These are phyloP conservation scores for Alternaria sp. DNA, from an alignment of 2,329 filamentous ascomycete species.

Conservation along the genomic window DNA sequence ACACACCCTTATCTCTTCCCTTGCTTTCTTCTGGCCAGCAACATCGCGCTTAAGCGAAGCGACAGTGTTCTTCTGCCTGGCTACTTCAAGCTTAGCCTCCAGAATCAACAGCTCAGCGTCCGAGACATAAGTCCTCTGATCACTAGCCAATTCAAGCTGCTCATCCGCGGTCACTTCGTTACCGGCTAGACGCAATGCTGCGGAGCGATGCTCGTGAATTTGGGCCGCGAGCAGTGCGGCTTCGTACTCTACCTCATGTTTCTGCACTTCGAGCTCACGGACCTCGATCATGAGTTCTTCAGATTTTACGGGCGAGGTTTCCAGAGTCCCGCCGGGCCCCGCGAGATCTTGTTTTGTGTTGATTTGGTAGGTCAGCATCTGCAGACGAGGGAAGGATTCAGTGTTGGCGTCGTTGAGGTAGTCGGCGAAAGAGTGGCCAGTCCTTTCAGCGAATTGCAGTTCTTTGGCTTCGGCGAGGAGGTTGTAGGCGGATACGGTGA, in stretches of 20 bases:
- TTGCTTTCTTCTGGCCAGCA: constrained; percentile 12
- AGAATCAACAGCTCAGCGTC: constrained; percentile 16
- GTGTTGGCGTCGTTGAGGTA: constrained; percentile 12
- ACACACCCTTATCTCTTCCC: constrained; percentile 13
- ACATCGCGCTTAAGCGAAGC: constrained; percentile 14
- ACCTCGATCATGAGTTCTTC: constrained; percentile 24
- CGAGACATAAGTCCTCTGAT: constrained; percentile 23
- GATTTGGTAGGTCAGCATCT: constrained; percentile 28
- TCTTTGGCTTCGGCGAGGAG: constrained; percentile 41
- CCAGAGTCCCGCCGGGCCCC: background rate
- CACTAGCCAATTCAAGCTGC: constrained; percentile 17
- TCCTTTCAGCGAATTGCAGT: constrained; percentile 27
- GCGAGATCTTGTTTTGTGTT: constrained; percentile 22
- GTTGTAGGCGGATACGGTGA: constrained; percentile 34
- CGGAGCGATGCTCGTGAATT: constrained; percentile 30
- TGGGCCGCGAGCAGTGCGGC: constrained; percentile 30
- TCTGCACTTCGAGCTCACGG: constrained; percentile 24
- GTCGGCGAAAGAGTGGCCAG: constrained; percentile 25
- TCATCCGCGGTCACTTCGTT: constrained; percentile 15
- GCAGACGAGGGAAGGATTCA: constrained; percentile 21
- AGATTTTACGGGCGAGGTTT: background rate
- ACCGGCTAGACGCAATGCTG: constrained; percentile 19
- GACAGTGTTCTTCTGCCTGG: constrained; percentile 18
- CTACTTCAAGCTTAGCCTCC: constrained; percentile 16
- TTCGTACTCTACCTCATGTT: constrained; percentile 19